Evolutionary conservation across 176 grass and related monocot genomes (phyloP).

Genomic region (Coix lacrymajobi): DNA sequence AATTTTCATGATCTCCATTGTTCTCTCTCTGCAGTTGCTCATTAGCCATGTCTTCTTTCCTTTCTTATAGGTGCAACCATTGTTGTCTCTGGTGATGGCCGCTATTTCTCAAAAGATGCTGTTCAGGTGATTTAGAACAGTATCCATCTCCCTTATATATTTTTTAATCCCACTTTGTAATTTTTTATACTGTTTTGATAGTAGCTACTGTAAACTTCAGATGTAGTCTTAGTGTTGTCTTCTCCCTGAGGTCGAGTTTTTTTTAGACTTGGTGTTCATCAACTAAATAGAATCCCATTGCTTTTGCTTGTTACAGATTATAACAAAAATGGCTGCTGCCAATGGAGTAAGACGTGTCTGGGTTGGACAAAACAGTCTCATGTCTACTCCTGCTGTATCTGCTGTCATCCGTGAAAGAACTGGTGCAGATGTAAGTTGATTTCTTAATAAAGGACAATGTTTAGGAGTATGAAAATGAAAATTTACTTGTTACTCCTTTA

Average conservation of each 20-base stretch:
- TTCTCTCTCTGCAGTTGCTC: neutral
- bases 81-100: constrained; percentile 99
- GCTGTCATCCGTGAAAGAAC: constrained; percentile 89
- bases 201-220: neutral
- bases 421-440: constrained; percentile 80
- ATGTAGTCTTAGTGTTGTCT: neutral
- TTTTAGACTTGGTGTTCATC: neutral
- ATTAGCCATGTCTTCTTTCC: neutral
- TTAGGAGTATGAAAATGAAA: neutral
- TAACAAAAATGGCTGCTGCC: constrained; percentile 94
- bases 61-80: constrained; percentile 72
- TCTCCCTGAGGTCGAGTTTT: neutral
- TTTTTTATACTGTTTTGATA: neutral
- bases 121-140: constrained; percentile 64
- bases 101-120: constrained; percentile 97
- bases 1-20: neutral
- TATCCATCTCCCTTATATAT: neutral
- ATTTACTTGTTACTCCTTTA: neutral
- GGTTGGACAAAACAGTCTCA: constrained; percentile 80
- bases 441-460: constrained; percentile 9
- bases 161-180: neutral
- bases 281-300: constrained; percentile 13
- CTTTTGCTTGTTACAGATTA: constrained; percentile 48
- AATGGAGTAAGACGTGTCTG: constrained; percentile 95
- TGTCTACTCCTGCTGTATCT: constrained; percentile 98